A percentile compares a stretch with the other conserved stretches of the same genome.
These are phyloP conservation scores for Cladophialophora yegresii DNA, from an alignment of 2,329 filamentous ascomycete species.

Conservation along the genomic window DNA sequence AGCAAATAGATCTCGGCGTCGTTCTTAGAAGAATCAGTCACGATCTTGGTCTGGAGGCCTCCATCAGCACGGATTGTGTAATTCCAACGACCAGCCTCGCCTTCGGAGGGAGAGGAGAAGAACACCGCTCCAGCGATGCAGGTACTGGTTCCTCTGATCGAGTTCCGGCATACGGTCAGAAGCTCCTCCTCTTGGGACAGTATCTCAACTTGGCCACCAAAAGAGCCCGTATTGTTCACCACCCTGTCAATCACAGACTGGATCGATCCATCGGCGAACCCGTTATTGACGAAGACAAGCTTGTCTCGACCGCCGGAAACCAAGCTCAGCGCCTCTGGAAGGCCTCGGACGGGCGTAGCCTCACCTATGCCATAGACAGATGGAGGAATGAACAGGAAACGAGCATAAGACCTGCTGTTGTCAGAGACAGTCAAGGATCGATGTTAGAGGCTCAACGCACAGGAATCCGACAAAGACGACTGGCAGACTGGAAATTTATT, in stretches of 20 bases:
- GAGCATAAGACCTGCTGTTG: slow-evolving; percentile 64
- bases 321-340: slow-evolving; percentile 63
- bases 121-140: slow-evolving; percentile 78
- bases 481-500: slow-evolving; percentile 44
- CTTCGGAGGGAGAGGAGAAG: slow-evolving; percentile 72
- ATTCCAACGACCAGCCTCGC: slow-evolving; percentile 70
- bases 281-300: slow-evolving; percentile 78
- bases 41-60: slow-evolving; percentile 65
- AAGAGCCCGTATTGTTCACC: slow-evolving; percentile 57
- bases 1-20: slow-evolving; percentile 75
- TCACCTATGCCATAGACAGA: slow-evolving; percentile 72
- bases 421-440: slow-evolving; percentile 36
- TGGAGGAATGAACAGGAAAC: slow-evolving; percentile 79
- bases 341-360: slow-evolving; percentile 61
- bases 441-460: slow-evolving; percentile 30
- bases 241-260: slow-evolving; percentile 68
- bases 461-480: slow-evolving; percentile 56
- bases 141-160: slow-evolving; percentile 65
- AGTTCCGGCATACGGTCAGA: slow-evolving; percentile 63
- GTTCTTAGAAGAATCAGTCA: slow-evolving; percentile 66
- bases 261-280: slow-evolving; percentile 68
- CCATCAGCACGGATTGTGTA: slow-evolving; percentile 81
- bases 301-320: slow-evolving; percentile 64
- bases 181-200: slow-evolving; percentile 61
- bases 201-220: slow-evolving; percentile 59